A percentile compares a stretch with the other conserved stretches of the same genome.
Conservation (phyloP, 441 rosid genomes). For the Brassica hybrid region DNA sequence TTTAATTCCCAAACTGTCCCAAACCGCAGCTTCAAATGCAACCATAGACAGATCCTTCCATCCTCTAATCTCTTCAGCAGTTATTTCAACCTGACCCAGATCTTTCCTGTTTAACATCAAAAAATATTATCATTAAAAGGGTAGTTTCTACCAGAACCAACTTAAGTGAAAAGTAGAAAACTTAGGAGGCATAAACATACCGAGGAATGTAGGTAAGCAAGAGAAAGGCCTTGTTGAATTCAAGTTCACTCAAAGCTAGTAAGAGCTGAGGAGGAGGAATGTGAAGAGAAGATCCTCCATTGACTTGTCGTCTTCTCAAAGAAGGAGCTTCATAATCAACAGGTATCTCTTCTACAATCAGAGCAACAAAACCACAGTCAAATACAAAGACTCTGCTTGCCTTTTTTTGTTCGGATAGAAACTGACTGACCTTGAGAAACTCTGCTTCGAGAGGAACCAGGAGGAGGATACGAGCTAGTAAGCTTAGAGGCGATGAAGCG, state of each 20-base stretch:
- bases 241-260: constrained; percentile 65
- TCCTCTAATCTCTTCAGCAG: constrained; percentile 49
- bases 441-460: background rate
- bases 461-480: constrained; percentile 27
- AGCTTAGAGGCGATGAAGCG: constrained; percentile 22
- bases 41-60: constrained; percentile 54
- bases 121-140: background rate
- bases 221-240: constrained; percentile 71
- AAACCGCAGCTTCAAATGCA: constrained; percentile 57
- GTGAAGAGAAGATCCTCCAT: constrained; percentile 15
- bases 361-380: background rate
- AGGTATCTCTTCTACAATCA: constrained; percentile 27
- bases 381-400: background rate
- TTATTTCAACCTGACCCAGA: constrained; percentile 44
- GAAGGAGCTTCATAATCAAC: constrained; percentile 23
- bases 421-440: constrained; percentile 27
- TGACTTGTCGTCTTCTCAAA: constrained; percentile 7
- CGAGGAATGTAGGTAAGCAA: constrained; percentile 64
- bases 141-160: no score
- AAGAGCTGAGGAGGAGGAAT: constrained; percentile 51
- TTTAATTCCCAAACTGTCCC: constrained; percentile 47
- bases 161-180: background rate
- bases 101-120: constrained; percentile 38
- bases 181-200: constrained; percentile 44
- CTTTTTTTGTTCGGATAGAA: background rate